Conservation (phyloP, 257 asterid species). For the Knoxia roxburghii region DNA sequence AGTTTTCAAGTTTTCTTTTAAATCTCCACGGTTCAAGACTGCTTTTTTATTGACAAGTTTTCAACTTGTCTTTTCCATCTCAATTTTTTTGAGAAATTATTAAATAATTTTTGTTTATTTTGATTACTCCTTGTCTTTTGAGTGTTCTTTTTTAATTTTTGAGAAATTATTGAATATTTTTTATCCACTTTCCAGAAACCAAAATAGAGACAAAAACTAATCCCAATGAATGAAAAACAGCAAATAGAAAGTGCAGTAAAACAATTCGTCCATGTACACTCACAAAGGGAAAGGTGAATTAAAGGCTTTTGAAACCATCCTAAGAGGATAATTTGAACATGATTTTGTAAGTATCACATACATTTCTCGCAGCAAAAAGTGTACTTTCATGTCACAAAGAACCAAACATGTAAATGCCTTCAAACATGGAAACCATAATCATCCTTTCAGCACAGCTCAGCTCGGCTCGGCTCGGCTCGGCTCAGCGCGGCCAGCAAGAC, state of each 20-base stretch:
- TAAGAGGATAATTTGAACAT: neutral
- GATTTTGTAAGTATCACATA: neutral
- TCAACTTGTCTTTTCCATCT: neutral
- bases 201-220: neutral
- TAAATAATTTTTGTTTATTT: neutral
- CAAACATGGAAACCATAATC: neutral
- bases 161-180: too few species aligned
- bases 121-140: neutral
- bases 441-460: too few species aligned
- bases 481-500: constrained; percentile 81
- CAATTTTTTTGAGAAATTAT: neutral
- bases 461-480: neutral
- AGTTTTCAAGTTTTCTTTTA: neutral
- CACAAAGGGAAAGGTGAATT: neutral
- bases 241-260: neutral
- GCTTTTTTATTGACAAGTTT: too few species aligned
- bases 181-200: neutral
- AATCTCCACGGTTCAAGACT: neutral
- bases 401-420: neutral
- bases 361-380: neutral
- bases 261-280: constrained; percentile 1
- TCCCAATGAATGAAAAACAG: neutral
- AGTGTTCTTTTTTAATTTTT: too few species aligned
- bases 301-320: neutral
- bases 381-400: constrained; percentile 5